phyloP scores from a whole-genome alignment of 208 protist genomes.

The Crithidia sp. region DNA sequence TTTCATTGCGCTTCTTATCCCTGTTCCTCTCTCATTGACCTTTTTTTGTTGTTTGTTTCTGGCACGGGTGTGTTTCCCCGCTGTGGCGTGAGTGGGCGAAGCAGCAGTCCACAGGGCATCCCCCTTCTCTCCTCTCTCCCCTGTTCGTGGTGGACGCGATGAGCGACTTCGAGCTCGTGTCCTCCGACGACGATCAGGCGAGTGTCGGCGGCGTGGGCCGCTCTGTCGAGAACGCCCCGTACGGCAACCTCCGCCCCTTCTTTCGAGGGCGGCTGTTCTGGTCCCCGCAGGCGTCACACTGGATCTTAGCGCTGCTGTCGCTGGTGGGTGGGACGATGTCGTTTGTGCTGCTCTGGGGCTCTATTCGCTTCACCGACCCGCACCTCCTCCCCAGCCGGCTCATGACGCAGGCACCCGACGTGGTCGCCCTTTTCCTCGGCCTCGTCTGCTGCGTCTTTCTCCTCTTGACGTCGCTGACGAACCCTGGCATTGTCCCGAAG shows the following conservation, averaged over 20 bases:
- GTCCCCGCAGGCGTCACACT: slow-evolving; percentile 37
- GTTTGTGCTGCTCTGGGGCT: slow-evolving; percentile 36
- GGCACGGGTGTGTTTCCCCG: too few species aligned
- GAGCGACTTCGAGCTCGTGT: slow-evolving; percentile 37
- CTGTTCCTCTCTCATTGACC: not conserved
- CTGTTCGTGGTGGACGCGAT: slow-evolving; percentile 1
- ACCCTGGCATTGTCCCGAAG: slow-evolving; percentile 36
- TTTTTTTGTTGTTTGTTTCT: not conserved
- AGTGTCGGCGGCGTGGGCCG: slow-evolving; percentile 13
- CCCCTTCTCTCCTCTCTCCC: not conserved
- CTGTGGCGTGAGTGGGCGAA: too few species aligned
- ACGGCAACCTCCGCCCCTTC: slow-evolving; percentile 32
- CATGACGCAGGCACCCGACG: slow-evolving; percentile 34
- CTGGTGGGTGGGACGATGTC: slow-evolving; percentile 16
- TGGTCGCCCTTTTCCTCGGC: slow-evolving; percentile 18
- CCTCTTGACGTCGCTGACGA: slow-evolving; percentile 30
- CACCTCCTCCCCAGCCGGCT: slow-evolving; percentile 10
- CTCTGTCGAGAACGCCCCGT: slow-evolving; percentile 20
- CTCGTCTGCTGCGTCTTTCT: slow-evolving; percentile 19
- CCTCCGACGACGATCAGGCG: slow-evolving; percentile 30
- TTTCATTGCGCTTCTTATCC: not conserved
- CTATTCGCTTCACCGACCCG: slow-evolving; percentile 33
- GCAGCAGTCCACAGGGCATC: too few species aligned
- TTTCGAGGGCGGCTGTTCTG: slow-evolving; percentile 23
- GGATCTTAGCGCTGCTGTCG: slow-evolving; percentile 26